Evolutionary conservation across 176 grass and related monocot species (phyloP).

Genomic region (Carex cristatella): DNA sequence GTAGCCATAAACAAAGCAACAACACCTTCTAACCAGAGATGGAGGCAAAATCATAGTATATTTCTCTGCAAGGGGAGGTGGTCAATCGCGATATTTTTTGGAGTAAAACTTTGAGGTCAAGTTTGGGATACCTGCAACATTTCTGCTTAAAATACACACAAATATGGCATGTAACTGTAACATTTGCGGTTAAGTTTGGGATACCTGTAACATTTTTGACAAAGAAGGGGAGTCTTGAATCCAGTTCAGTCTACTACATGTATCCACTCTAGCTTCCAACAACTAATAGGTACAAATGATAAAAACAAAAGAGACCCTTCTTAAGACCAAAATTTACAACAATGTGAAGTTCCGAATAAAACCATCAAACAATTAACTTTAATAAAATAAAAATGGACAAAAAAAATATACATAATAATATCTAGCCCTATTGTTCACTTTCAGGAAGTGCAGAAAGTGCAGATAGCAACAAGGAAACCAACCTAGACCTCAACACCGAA

Average conservation of each 20-base stretch:
- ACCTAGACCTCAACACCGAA: constrained; percentile 38
- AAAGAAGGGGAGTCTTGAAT: neutral
- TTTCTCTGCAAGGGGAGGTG: neutral
- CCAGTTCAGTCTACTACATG: neutral
- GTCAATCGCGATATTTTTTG: neutral
- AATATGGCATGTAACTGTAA: neutral
- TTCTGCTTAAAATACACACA: neutral
- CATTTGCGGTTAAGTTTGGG: too few species aligned
- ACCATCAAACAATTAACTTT: neutral
- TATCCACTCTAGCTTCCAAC: neutral
- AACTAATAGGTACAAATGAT: neutral
- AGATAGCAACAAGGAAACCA: constrained; percentile 53
- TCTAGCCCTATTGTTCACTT: constrained; percentile 5
- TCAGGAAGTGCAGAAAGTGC: constrained; percentile 46
- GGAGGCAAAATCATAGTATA: neutral
- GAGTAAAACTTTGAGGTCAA: neutral
- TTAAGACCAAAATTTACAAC: constrained; percentile 9
- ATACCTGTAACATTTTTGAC: neutral
- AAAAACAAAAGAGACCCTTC: neutral
- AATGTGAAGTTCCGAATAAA: neutral
- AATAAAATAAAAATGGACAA: constrained; percentile 7
- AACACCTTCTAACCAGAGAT: neutral
- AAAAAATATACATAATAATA: neutral
- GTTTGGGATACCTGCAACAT: neutral
- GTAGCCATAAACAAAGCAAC: neutral